Base-by-base conservation (phyloP, 805 yeast genomes). In the Lipomyces oligophaga region DNA sequence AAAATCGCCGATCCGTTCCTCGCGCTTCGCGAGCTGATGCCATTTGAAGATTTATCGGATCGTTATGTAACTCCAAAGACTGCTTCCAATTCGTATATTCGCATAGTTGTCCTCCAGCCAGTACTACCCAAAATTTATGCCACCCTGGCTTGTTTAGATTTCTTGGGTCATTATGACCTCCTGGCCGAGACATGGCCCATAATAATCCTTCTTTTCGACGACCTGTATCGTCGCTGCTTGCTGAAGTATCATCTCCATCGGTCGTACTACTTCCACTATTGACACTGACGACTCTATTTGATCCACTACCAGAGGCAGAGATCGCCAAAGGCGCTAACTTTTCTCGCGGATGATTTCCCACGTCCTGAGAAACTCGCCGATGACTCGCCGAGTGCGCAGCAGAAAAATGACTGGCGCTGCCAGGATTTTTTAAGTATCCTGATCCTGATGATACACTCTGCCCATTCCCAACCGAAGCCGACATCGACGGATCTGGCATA, bases 81-180 rank as follows among this genome's bases (percentile, higher is more conserved):
- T 73, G 77, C 57, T 89, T 76, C 93, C 95, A 87, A 64, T 86
- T 88, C 36, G 82, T 73, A 61, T 76, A 86, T 60, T 86, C 93
- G 35, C 73, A 70, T 34, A 87, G 67, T 47, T 72, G 75, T 1
- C 90, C 88, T n/a, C 78, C 76, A 11, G 76, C 74, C 40, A 86
- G 68, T 0, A 80, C 85, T 0, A 87, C 84, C 89, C 95, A 85
- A 62, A 83, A 88, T 59, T 85, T 86, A 63, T 86, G 94, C 96
- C 96, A 88, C 2, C 69, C 70, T 10, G 63, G 58, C 42, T 67
- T 67, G 40, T 65, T 63, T 16, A 65, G 52, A 43, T 63, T 65
- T 5, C 63, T 45, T 26, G 69, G 63, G 45, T 63, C 63, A 42
- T 60, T 47, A 15, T 61, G 52, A 10, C 64, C 65, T 0, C 63